Evolutionary conservation across 345 rosid genomes (phyloP), one percentile per base, ranked within the genome.

Genomic region (Hypericum androsaemum): DNA sequence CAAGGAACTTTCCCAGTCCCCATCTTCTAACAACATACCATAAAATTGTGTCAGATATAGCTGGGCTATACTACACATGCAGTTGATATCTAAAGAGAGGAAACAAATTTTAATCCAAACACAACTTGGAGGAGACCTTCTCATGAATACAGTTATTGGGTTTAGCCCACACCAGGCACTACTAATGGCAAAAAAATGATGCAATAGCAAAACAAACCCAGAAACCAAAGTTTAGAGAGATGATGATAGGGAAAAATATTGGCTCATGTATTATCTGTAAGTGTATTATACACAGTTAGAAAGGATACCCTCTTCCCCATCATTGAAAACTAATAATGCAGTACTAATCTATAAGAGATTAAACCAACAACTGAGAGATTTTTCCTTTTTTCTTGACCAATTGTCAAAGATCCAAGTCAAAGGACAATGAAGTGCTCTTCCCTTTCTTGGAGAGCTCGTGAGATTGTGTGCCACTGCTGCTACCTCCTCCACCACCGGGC

Each of bases 361-460:
- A 64, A 56, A 52, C 16, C 12, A 44, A 28, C 43, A 52, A 61
- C 41, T 16, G 47, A 55, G 53, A 47, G 28, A n/a, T 40, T 50
- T 5, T 62, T 50, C 52, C 56, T 66, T 58, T 39, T 56, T 53
- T 7, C 28, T 41, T 37, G 45, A 46, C 15, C 11, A 44, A 10
- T 46, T 46, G 22, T 46, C 68, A 84, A 49, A 64, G 79, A 74
- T 79, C 83, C 69, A 81, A 76, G 77, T 81, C 75, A 70, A 76
- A 70, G 63, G 86, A 76, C 60, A 79, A 60, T 57, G 82, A 71
- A 57, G 82, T 58, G 32, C 32, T 70, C 77, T 84, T 81, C 64
- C 89, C 94, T 70, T 81, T 84, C 59, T 67, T 71, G 17, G 76
- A 58, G 38, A 64, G 66, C 62, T 73, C 74, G 40, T 66, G 68